phyloP scores from a whole-genome alignment of 495 filamentous ascomycete species.

The Tuber magnatum region DNA sequence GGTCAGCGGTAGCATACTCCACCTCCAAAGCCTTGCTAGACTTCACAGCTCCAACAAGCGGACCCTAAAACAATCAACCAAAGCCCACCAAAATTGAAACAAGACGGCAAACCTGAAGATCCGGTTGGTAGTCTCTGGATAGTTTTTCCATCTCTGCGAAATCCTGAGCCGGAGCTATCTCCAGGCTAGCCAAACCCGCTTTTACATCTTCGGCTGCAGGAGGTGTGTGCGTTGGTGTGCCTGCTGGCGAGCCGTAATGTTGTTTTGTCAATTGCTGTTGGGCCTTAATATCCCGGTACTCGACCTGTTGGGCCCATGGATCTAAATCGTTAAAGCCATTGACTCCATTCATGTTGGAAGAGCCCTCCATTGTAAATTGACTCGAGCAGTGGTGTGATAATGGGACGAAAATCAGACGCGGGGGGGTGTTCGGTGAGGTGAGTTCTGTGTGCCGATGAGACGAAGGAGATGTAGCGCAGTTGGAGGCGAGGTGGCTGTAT shows the following conservation, averaged over 20 bases:
- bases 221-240: conserved; percentile 31
- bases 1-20: conserved; percentile 89
- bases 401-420: conserved; percentile 12
- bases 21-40: conserved; percentile 69
- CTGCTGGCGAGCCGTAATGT: conserved; percentile 32
- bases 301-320: conserved; percentile 32
- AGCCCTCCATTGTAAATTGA: conserved; percentile 33
- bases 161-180: conserved; percentile 41
- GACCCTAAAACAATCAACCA: conserved; percentile 54
- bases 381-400: conserved; percentile 20
- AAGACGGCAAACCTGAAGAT: conserved; percentile 51
- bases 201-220: conserved; percentile 32
- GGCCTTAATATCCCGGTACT: conserved; percentile 33
- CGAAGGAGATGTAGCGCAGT: conserved; percentile 17
- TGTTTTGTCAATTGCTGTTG: conserved; percentile 36
- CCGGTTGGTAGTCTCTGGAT: conserved; percentile 58
- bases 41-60: conserved; percentile 69
- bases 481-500: conserved; percentile 18
- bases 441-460: conserved; percentile 11
- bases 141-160: conserved; percentile 51
- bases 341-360: conserved; percentile 27
- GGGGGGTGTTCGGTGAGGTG: conserved; percentile 29
- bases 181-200: conserved; percentile 20
- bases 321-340: conserved; percentile 23
- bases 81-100: conserved; percentile 14